Conservation (phyloP, 495 filamentous ascomycete species). For the Aspergillus affinis region DNA sequence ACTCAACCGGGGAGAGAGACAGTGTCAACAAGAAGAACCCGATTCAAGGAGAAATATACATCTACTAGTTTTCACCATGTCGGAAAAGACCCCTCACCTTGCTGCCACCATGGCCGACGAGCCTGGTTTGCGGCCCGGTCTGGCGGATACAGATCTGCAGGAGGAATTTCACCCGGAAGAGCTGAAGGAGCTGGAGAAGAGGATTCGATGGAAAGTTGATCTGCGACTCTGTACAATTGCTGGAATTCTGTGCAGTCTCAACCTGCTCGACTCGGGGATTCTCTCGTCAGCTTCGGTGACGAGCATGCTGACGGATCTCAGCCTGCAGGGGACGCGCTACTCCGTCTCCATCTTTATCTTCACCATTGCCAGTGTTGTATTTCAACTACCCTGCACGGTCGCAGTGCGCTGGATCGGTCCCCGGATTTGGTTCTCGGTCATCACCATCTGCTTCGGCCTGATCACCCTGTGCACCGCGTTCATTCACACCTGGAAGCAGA, state of each 20-base stretch:
- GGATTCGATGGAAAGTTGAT: slow-evolving; percentile 65
- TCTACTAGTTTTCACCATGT: background rate
- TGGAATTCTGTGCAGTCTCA: slow-evolving; percentile 68
- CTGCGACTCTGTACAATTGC: slow-evolving; percentile 74
- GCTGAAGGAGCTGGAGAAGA: slow-evolving; percentile 29
- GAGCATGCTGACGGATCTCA: slow-evolving; percentile 66
- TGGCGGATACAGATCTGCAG: background rate
- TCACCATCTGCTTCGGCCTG: slow-evolving; percentile 68
- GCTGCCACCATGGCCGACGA: background rate
- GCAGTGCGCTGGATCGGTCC: slow-evolving; percentile 68
- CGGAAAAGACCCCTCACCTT: background rate
- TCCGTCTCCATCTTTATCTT: slow-evolving; percentile 78
- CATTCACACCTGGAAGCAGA: slow-evolving; percentile 63
- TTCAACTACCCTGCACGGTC: slow-evolving; percentile 73
- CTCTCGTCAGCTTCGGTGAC: slow-evolving; percentile 76
- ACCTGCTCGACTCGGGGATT: slow-evolving; percentile 73
- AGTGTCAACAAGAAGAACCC: too few species aligned
- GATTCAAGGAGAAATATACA: too few species aligned
- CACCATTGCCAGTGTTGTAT: slow-evolving; percentile 70
- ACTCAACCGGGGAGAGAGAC: background rate
- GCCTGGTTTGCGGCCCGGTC: background rate
- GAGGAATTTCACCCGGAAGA: slow-evolving; percentile 13
- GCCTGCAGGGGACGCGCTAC: slow-evolving; percentile 63
- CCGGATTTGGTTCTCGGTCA: slow-evolving; percentile 64
- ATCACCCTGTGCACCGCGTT: slow-evolving; percentile 75